Evolutionary conservation across 1,284 basidiomycete species (phyloP).

Genomic region (Rhodotorula sp.): DNA sequence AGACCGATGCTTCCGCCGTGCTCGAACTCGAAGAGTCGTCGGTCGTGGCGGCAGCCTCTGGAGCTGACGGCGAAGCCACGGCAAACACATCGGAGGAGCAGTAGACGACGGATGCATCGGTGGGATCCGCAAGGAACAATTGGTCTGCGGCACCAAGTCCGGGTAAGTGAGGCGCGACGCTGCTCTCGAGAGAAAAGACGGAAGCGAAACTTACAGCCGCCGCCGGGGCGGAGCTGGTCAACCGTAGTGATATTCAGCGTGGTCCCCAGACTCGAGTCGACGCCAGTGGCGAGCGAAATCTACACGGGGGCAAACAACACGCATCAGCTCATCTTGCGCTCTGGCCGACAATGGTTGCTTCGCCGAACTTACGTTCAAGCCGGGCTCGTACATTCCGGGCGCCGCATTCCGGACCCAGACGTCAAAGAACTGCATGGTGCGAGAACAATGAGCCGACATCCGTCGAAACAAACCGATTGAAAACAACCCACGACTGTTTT

Average conservation of each 20-base stretch:
- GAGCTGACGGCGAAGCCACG: constrained; percentile 5
- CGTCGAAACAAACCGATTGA: not conserved
- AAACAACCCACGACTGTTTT: constrained; percentile 4
- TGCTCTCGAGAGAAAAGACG: not conserved
- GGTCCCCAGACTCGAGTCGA: constrained; percentile 6
- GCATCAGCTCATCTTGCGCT: too few relatives aligned
- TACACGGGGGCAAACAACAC: not conserved
- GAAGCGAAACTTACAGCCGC: constrained; percentile 14
- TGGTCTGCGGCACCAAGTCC: constrained; percentile 10
- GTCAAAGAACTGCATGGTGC: constrained; percentile 11
- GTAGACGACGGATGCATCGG: constrained; percentile 21
- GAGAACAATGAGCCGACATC: not conserved
- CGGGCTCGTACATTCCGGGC: constrained; percentile 53
- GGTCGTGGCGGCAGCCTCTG: not conserved
- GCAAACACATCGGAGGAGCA: constrained; percentile 27
- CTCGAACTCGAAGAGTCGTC: not conserved
- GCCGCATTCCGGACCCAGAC: constrained; percentile 39
- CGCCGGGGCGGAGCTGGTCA: constrained; percentile 6
- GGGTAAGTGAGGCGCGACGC: not conserved
- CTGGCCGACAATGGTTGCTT: not conserved
- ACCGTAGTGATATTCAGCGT: not conserved
- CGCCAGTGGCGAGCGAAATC: constrained; percentile 2
- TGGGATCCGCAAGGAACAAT: constrained; percentile 32
- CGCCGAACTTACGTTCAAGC: constrained; percentile 11
- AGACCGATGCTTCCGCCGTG: not conserved